Evolutionary conservation across 2,329 filamentous ascomycete genomes (phyloP).

Genomic region (Arachnomyces sp.): DNA sequence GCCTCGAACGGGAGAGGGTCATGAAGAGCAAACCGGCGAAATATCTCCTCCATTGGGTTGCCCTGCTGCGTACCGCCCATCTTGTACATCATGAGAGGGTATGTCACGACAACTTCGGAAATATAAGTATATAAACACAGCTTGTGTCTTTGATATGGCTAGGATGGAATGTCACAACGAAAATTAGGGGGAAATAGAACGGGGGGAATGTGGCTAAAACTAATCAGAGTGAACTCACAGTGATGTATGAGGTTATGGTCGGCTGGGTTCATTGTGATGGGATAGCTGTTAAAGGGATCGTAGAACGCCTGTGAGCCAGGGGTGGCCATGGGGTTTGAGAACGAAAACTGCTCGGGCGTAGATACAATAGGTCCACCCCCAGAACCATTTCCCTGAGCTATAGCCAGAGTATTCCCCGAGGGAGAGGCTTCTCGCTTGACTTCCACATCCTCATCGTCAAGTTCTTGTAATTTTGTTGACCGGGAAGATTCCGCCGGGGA

Average conservation of each 20-base stretch:
- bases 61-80: constrained; percentile 19
- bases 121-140: background rate
- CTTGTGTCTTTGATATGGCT: background rate
- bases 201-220: background rate
- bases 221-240: constrained; percentile 17
- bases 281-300: constrained; percentile 24
- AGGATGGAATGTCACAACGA: too few relatives aligned
- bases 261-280: constrained; percentile 16
- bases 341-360: constrained; percentile 1
- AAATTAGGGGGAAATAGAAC: background rate
- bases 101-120: constrained; percentile 23
- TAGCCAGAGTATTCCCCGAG: constrained; percentile 5
- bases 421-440: background rate
- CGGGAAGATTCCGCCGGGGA: constrained; percentile 3
- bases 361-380: background rate
- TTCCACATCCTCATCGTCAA: constrained; percentile 10
- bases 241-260: constrained; percentile 26
- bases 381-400: background rate
- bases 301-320: constrained; percentile 13
- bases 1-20: constrained; percentile 26
- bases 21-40: constrained; percentile 22
- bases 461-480: constrained; percentile 7
- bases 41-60: constrained; percentile 26
- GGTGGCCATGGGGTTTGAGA: constrained; percentile 10
- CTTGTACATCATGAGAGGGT: constrained; percentile 31